Evolutionary conservation across 148 eudicot genomes (phyloP).

Genomic region (Suaeda aralocaspica): DNA sequence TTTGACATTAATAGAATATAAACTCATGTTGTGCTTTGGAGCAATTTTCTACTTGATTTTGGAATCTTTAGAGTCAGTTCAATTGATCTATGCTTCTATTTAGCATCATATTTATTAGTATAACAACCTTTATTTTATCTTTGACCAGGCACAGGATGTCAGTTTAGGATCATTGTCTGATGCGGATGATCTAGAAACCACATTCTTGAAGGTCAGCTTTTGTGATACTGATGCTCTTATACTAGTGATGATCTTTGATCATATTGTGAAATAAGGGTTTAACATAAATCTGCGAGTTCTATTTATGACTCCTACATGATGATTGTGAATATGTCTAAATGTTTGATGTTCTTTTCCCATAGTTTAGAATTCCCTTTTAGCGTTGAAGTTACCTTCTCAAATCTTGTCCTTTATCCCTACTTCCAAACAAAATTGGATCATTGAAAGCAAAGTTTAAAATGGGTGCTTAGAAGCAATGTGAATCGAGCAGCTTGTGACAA

Average conservation of each 20-base stretch:
- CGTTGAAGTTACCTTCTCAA: too few relatives aligned
- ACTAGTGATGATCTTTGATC: background rate
- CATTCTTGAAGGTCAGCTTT: conserved; percentile 75
- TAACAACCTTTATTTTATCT: background rate
- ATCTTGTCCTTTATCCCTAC: too few relatives aligned
- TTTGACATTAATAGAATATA: background rate
- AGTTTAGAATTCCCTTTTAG: too few relatives aligned
- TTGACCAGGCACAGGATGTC: conserved; percentile 44
- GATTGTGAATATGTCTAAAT: too few relatives aligned
- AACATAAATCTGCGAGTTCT: too few relatives aligned
- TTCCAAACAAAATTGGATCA: too few relatives aligned
- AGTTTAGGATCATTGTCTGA: conserved; percentile 67
- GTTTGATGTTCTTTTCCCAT: too few relatives aligned
- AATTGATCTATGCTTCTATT: background rate
- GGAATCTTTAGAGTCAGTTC: background rate
- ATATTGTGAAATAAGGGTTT: too few relatives aligned
- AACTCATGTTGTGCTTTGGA: background rate
- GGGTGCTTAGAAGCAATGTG: too few relatives aligned
- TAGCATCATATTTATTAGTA: background rate
- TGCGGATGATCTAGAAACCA: conserved; percentile 82
- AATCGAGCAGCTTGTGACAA: too few relatives aligned
- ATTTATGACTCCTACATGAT: too few relatives aligned
- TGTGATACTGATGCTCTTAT: conserved; percentile 1
- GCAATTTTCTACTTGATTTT: background rate
- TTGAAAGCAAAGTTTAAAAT: too few relatives aligned